Evolutionary conservation across 1,139 yeast genomes (phyloP).

Genomic region (Ogataea hybrid): DNA sequence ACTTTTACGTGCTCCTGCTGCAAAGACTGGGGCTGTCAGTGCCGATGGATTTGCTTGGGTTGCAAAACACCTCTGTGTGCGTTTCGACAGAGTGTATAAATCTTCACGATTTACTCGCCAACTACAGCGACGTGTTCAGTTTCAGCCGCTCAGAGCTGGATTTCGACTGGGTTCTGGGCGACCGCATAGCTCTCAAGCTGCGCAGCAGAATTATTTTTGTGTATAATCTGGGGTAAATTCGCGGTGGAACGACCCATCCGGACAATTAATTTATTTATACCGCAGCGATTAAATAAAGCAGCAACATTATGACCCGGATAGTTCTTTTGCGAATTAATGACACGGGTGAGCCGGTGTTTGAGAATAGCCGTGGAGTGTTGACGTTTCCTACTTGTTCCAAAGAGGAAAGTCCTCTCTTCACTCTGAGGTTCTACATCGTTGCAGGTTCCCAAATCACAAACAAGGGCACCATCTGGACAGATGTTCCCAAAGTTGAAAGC

Average conservation of each 20-base stretch:
- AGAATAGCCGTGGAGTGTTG: too few species aligned
- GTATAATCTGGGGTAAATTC: conserved; percentile 14
- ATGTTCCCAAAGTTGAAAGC: too few species aligned
- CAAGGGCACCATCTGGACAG: too few species aligned
- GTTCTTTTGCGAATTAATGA: too few species aligned
- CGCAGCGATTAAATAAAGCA: too few species aligned
- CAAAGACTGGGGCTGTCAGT: conserved; percentile 1
- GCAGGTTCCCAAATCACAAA: too few species aligned
- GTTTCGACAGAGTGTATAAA: neutral
- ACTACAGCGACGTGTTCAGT: conserved; percentile 17
- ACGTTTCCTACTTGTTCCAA: too few species aligned
- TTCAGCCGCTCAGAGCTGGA: conserved; percentile 16
- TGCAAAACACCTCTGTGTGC: conserved; percentile 3
- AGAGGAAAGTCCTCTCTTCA: too few species aligned
- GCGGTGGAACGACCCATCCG: conserved; percentile 2
- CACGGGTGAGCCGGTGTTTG: too few species aligned
- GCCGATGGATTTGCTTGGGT: conserved; percentile 3
- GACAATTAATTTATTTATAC: neutral
- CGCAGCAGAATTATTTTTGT: conserved; percentile 18
- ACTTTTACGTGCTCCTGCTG: conserved; percentile 16
- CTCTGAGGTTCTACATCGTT: too few species aligned
- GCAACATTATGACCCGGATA: too few species aligned
- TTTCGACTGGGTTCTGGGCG: conserved; percentile 21
- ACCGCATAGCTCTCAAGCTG: conserved; percentile 17
- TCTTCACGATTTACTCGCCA: conserved; percentile 15